Evolutionary conservation across 176 grass and related monocot genomes (phyloP), one percentile per base, ranked within the genome.

Genomic region (Aegilops speltoides): DNA sequence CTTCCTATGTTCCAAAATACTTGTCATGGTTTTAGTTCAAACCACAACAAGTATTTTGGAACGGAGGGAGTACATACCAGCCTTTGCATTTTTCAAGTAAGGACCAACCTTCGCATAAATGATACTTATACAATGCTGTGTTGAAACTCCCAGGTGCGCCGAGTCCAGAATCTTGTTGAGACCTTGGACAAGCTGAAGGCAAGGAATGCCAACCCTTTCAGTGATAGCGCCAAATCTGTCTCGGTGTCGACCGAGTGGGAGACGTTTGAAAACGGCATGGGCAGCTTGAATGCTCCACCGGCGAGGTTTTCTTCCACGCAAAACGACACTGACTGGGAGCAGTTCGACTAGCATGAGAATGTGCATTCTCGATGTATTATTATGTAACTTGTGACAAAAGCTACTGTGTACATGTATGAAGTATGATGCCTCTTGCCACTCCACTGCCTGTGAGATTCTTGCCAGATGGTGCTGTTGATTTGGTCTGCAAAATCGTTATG

Each of bases 221-320:
- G 78, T 6, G 83, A 91, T 67, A 83, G 68, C 29, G 75, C 45
- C 71, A 91, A 83, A 3, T 23, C 91, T 41, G 89, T 85, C 79
- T 93, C 94, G 10, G 91, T 93, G 65, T 86, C 91, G 16, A 95
- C 94, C 0, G 89, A 87, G 59, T 95, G 91, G 94, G 87, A 95
- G 81, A 89, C 87, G 16, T 93, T 93, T 4, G 87, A 89, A 10
- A 87, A 86, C 6, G 91, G 94, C 81, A 83, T 93, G 73, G 91
- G 94, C 84, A 93, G 93, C 83, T 73, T 95, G 73, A 95, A 74
- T 10, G 91, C 91, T 1, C 94, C 94, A 13, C 94, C 66, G 2
- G 78, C 91, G 1, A 76, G 79, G 48, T 71, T 90, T 71, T 93
- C 94, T 5, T 89, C 91, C 0, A 91, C 88, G 4, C 54, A 90